phyloP scores from a whole-genome alignment of 2,329 filamentous ascomycete genomes.

The Paecilomyces fulvus region DNA sequence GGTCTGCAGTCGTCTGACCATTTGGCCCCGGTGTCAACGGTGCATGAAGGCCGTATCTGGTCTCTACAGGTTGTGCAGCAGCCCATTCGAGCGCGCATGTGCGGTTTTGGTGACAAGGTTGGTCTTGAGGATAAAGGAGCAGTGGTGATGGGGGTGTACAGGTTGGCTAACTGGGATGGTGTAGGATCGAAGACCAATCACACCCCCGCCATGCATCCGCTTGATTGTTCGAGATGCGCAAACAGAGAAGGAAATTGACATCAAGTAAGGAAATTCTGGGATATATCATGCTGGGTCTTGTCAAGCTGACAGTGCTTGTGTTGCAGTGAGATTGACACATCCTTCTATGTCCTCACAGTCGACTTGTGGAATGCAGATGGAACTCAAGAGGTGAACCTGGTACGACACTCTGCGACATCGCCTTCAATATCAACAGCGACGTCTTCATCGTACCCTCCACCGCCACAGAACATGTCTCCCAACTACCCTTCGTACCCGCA shows the following conservation, averaged over 20 bases:
- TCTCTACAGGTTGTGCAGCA: conserved; percentile 80
- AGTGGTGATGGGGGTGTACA: background rate
- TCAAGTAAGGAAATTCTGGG: conserved; percentile 52
- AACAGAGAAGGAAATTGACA: conserved; percentile 74
- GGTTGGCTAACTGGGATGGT: conserved; percentile 9
- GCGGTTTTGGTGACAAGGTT: conserved; percentile 97
- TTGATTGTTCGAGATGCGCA: conserved; percentile 67
- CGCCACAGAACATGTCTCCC: conserved; percentile 29
- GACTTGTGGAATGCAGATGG: conserved; percentile 60
- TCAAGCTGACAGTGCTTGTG: conserved; percentile 8
- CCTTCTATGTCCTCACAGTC: conserved; percentile 60
- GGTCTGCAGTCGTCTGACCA: conserved; percentile 24
- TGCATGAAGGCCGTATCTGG: conserved; percentile 37
- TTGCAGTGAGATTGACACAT: conserved; percentile 57
- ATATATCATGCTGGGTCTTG: background rate
- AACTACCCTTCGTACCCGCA: conserved; percentile 29
- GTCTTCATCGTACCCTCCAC: conserved; percentile 62
- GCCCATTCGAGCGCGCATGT: conserved; percentile 90
- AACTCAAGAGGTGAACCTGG: conserved; percentile 57
- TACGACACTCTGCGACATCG: conserved; percentile 55
- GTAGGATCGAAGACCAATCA: conserved; percentile 89
- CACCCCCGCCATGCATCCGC: conserved; percentile 84
- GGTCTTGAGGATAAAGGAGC: conserved; percentile 8
- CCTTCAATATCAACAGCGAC: conserved; percentile 77
- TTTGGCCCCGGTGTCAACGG: conserved; percentile 31